phyloP scores from a whole-genome alignment of 2,329 filamentous ascomycete genomes.

The Cytospora piceicola region DNA sequence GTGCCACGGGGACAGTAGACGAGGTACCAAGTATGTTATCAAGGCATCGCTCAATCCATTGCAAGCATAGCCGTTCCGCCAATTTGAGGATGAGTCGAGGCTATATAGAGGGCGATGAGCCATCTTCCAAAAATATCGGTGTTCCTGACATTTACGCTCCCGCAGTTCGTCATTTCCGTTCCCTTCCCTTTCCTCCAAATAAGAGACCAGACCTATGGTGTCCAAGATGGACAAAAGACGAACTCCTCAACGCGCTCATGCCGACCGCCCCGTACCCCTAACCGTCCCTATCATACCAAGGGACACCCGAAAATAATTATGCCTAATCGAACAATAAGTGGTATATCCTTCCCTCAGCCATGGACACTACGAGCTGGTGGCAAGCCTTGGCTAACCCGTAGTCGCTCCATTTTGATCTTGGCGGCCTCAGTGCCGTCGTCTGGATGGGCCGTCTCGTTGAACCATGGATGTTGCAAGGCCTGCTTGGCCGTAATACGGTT shows the following conservation, averaged over 20 bases:
- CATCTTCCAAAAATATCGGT: slow-evolving; percentile 11
- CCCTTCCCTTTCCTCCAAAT: slow-evolving; percentile 9
- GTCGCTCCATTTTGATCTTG: slow-evolving; percentile 62
- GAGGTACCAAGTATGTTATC: slow-evolving; percentile 3
- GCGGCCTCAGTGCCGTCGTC: slow-evolving; percentile 72
- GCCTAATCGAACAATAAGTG: slow-evolving; percentile 19
- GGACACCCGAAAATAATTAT: slow-evolving; percentile 25
- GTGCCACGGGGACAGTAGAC: slow-evolving; percentile 18
- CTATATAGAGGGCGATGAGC: slow-evolving; percentile 22
- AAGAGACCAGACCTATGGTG: slow-evolving; percentile 20
- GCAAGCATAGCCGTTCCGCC: slow-evolving; percentile 21
- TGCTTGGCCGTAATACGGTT: slow-evolving; percentile 69
- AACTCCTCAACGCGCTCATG: slow-evolving; percentile 23
- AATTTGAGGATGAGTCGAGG: slow-evolving; percentile 18
- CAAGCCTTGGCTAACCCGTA: slow-evolving; percentile 48
- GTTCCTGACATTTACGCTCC: slow-evolving; percentile 14
- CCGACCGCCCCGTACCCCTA: slow-evolving; percentile 20
- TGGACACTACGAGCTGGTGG: slow-evolving; percentile 29
- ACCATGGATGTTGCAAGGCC: slow-evolving; percentile 70
- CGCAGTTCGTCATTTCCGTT: slow-evolving; percentile 22
- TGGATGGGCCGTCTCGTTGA: slow-evolving; percentile 63
- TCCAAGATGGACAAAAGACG: slow-evolving; percentile 24
- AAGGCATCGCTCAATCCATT: slow-evolving; percentile 26
- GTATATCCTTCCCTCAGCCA: slow-evolving; percentile 27
- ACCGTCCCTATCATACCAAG: slow-evolving; percentile 20